These are phyloP conservation scores for Lentinus polychrous DNA, from an alignment of 1,284 basidiomycete species.

Conservation along the genomic window DNA sequence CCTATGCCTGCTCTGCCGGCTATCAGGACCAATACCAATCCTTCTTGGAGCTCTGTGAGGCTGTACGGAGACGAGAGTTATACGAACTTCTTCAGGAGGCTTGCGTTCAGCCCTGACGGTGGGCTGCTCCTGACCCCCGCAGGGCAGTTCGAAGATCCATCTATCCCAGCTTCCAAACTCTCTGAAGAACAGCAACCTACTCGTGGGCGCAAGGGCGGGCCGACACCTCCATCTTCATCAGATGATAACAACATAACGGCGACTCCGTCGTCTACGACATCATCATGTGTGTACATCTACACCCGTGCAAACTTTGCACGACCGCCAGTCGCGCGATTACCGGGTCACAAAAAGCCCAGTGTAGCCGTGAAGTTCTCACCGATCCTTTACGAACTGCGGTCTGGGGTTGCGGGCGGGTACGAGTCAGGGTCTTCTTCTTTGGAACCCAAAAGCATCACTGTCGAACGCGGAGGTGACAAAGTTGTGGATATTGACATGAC, in stretches of 20 bases:
- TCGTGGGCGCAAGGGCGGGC: constrained; percentile 49
- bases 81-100: constrained; percentile 92
- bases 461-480: constrained; percentile 71
- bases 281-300: constrained; percentile 89
- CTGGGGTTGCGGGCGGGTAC: constrained; percentile 37
- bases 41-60: constrained; percentile 47
- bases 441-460: constrained; percentile 45
- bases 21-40: constrained; percentile 55
- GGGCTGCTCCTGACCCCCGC: constrained; percentile 91
- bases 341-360: constrained; percentile 93
- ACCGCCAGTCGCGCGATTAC: constrained; percentile 89
- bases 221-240: constrained; percentile 28
- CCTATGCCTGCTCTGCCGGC: constrained; percentile 88
- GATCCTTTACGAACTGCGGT: constrained; percentile 83
- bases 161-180: constrained; percentile 41
- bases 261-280: constrained; percentile 23
- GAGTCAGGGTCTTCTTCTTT: constrained; percentile 20
- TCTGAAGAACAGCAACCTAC: constrained; percentile 36
- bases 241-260: constrained; percentile 21
- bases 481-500: constrained; percentile 49
- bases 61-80: constrained; percentile 95
- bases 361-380: constrained; percentile 94
- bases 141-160: constrained; percentile 91
- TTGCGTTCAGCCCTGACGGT: constrained; percentile 94
- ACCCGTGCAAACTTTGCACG: constrained; percentile 89